phyloP scores from a whole-genome alignment of 2,329 filamentous ascomycete species.

The Hymenotorrendiella dingleyae region DNA sequence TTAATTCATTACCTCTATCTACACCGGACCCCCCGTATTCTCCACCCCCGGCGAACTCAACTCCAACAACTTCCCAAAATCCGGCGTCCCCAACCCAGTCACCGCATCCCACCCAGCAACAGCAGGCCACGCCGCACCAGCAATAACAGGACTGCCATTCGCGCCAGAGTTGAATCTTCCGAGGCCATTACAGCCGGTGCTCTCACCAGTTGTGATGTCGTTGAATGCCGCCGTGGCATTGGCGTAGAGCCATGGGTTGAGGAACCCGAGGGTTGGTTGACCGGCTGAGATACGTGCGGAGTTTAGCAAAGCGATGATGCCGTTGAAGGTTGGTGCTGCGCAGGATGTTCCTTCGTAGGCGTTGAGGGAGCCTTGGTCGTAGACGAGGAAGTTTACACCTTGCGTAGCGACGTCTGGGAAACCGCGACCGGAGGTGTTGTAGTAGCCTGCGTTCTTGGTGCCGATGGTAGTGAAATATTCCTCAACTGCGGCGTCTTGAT shows the following conservation, averaged over 20 bases:
- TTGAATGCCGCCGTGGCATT: slow-evolving; percentile 40
- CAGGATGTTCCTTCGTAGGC: slow-evolving; percentile 34
- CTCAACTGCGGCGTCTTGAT: slow-evolving; percentile 39
- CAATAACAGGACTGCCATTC: slow-evolving; percentile 22
- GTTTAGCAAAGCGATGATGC: slow-evolving; percentile 55
- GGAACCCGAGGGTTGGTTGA: slow-evolving; percentile 43
- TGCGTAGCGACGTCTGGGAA: slow-evolving; percentile 29
- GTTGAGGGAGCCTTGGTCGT: slow-evolving; percentile 11
- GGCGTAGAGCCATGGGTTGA: slow-evolving; percentile 55
- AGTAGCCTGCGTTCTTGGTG: slow-evolving; percentile 32
- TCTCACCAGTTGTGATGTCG: slow-evolving; percentile 36
- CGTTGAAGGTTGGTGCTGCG: slow-evolving; percentile 51
- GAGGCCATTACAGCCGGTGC: slow-evolving; percentile 29
- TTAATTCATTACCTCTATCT: slow-evolving; percentile 2
- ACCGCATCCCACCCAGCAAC: slow-evolving; percentile 39
- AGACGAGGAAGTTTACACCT: slow-evolving; percentile 45
- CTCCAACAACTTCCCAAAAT: slow-evolving; percentile 22
- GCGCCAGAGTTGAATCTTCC: slow-evolving; percentile 8
- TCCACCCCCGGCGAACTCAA: slow-evolving; percentile 13
- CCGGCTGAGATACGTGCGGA: slow-evolving; percentile 35
- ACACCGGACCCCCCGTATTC: slow-evolving; percentile 10
- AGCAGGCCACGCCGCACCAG: slow-evolving; percentile 35
- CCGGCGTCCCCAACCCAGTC: slow-evolving; percentile 37
- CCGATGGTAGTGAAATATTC: slow-evolving; percentile 34
- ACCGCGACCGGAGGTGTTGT: slow-evolving; percentile 27